phyloP scores from a whole-genome alignment of 805 yeast genomes.

The Saccharomyces paradoxus region DNA sequence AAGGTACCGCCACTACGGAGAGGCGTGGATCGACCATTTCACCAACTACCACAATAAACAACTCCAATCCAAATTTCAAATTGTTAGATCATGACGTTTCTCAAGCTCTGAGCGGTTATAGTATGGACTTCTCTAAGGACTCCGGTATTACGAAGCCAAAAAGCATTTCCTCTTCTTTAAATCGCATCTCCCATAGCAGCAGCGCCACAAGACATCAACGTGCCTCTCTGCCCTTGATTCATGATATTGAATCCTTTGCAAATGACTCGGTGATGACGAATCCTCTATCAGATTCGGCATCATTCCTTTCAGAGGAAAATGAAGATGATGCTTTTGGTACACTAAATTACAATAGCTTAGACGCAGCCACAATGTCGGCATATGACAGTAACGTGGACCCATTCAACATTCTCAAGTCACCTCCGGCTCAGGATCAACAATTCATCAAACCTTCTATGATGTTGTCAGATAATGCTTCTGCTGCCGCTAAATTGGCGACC shows the following conservation, averaged over 20 bases:
- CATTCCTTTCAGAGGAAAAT: not conserved
- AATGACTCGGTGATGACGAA: not conserved
- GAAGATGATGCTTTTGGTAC: not conserved
- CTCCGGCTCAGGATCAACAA: slow-evolving; percentile 4
- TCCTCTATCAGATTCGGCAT: not conserved
- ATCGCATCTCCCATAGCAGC: slow-evolving; percentile 4
- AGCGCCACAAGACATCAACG: not conserved
- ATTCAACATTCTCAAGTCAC: not conserved
- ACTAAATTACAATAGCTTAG: not conserved
- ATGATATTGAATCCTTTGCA: not conserved
- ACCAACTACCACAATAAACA: not conserved
- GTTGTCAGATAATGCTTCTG: slow-evolving; percentile 21
- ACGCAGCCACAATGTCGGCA: not conserved
- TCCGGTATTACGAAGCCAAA: not conserved
- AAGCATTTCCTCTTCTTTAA: not conserved
- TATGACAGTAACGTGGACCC: not conserved
- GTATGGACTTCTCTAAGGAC: slow-evolving; percentile 13
- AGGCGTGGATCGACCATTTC: not conserved
- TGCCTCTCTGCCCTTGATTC: not conserved
- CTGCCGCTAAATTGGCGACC: slow-evolving; percentile 23
- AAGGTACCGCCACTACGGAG: slow-evolving; percentile 1
- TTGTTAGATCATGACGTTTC: slow-evolving; percentile 17
- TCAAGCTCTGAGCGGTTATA: slow-evolving; percentile 22
- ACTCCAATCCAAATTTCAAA: not conserved
- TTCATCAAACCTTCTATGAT: slow-evolving; percentile 28